phyloP scores from a whole-genome alignment of 2,329 filamentous ascomycete species.

The Clonostachys chloroleuca region DNA sequence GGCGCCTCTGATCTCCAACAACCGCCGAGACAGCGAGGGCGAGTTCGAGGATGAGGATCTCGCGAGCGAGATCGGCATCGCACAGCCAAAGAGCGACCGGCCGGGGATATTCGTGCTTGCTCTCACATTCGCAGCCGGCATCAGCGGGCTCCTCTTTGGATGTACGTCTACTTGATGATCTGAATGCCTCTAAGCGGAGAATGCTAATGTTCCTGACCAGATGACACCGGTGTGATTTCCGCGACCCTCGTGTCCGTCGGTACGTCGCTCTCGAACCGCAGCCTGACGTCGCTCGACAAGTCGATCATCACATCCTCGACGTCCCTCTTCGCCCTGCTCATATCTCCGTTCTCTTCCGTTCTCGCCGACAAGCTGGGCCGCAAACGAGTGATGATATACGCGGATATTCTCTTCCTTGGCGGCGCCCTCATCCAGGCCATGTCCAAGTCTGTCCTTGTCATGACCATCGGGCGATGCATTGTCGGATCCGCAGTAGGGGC shows the following conservation, averaged over 20 bases:
- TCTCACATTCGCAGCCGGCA: constrained; percentile 60
- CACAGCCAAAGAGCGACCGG: constrained; percentile 18
- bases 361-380: constrained; percentile 59
- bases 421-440: constrained; percentile 64
- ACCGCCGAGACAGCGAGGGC: constrained; percentile 18
- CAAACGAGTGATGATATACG: constrained; percentile 57
- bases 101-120: constrained; percentile 54
- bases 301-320: constrained; percentile 69
- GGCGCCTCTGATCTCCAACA: constrained; percentile 28
- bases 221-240: constrained; percentile 66
- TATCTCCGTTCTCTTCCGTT: constrained; percentile 61
- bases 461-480: constrained; percentile 65
- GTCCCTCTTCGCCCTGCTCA: constrained; percentile 58
- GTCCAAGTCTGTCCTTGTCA: constrained; percentile 50
- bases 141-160: constrained; percentile 64
- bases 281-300: constrained; percentile 60
- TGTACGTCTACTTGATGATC: constrained; percentile 37
- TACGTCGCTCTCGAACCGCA: constrained; percentile 49
- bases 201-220: constrained; percentile 22
- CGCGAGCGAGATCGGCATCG: constrained; percentile 10
- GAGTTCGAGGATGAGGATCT: constrained; percentile 17
- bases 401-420: constrained; percentile 62
- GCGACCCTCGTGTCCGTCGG: constrained; percentile 63
- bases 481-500: constrained; percentile 72
- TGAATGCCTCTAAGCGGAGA: no score